Evolutionary conservation across 192 early-diverging fungal genomes (phyloP), one percentile per base, ranked within the genome.

Genomic region (Spinellus fusiger): DNA sequence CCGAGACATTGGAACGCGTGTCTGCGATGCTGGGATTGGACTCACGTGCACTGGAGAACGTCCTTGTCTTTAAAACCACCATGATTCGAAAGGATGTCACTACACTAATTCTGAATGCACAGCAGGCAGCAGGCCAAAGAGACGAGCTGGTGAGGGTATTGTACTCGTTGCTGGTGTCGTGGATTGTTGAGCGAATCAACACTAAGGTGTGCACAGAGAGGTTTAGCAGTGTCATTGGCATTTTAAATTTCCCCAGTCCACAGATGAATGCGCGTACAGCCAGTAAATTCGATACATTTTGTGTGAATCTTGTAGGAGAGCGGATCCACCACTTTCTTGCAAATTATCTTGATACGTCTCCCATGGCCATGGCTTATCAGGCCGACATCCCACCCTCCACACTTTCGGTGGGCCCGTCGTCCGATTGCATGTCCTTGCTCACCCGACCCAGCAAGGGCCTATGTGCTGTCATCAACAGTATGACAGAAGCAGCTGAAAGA

Each of bases 121-220:
- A 84, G 20, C 85, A 84, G n/a, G 94, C 96, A 0, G 52, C 59
- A 15, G 64, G 75, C 16, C 93, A 95, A 67, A 83, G 94, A 25
- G 91, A 98, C 59, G 71, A 79, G 0, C 75, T 98, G 1, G 89
- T 90, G 2, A 77, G 80, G 49, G 76, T 85, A 9, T 81, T 98
- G 18, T 98, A 96, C 71, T 86, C 86, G 23, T 77, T 95, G 8
- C 60, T 96, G 6, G 93, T 94, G 71, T 81, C 82, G 18, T 97
- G 93, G 87, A 66, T 98, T 8, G 79, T 94, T 16, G 94, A 96
- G 68, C 87, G 86, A 61, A 84, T 96, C 61, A 98, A 98, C 78
- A 75, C 76, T 15, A 85, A 87, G 22, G 69, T 93, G 20, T 90
- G 87, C 66, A 75, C 82, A 46, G 73, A 82, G 15, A 79, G 89